These are phyloP conservation scores for Lentinus brumalis DNA, from an alignment of 768 basidiomycete genomes.

Conservation along the genomic window DNA sequence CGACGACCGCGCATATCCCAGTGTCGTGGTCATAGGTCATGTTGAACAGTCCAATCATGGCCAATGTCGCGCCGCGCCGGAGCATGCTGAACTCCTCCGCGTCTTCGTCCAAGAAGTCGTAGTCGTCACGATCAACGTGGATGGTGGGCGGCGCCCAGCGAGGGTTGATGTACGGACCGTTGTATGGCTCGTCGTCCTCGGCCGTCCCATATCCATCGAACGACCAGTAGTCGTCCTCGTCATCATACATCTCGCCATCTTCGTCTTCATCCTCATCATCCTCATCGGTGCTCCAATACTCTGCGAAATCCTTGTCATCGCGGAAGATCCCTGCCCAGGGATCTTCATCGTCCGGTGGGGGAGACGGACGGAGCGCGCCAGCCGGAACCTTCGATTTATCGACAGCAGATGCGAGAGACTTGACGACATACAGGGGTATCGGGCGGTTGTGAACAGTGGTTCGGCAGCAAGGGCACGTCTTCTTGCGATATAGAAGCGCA, in stretches of 20 bases:
- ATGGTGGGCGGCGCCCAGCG: constrained; percentile 62
- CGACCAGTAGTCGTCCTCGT: constrained; percentile 33
- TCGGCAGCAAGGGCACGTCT: constrained; percentile 76
- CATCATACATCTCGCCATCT: constrained; percentile 30
- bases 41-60: constrained; percentile 57
- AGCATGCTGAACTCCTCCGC: constrained; percentile 45
- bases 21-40: constrained; percentile 57
- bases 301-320: constrained; percentile 31
- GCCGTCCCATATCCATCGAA: constrained; percentile 31
- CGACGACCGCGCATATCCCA: constrained; percentile 50
- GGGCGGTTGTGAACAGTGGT: constrained; percentile 57
- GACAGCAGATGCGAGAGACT: constrained; percentile 54
- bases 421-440: constrained; percentile 69
- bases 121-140: constrained; percentile 37
- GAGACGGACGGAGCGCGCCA: constrained; percentile 27
- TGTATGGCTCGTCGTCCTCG: constrained; percentile 35
- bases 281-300: constrained; percentile 30
- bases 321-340: constrained; percentile 76
- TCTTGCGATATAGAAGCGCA: constrained; percentile 58
- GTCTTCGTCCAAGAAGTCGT: constrained; percentile 35
- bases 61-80: constrained; percentile 58
- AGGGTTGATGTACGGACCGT: constrained; percentile 45
- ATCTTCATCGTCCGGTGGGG: constrained; percentile 47
- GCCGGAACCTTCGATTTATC: constrained; percentile 42
- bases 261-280: constrained; percentile 31